A percentile compares a stretch with the other conserved stretches of the same genome.
Conservation (phyloP, 495 filamentous ascomycete genomes). For the Aspergillus conjunctus region DNA sequence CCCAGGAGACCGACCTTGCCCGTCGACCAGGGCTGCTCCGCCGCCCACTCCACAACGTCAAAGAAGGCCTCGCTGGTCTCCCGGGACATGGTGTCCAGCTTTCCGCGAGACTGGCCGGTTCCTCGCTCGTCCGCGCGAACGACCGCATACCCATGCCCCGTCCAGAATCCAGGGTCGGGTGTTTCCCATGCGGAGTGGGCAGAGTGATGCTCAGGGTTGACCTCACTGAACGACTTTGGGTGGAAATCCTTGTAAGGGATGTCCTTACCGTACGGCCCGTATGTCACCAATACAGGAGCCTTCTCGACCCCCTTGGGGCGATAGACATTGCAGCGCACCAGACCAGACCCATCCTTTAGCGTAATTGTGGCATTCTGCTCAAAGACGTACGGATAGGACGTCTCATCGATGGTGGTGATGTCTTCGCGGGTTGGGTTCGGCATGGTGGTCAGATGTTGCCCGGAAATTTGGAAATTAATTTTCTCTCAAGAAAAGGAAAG, state of each 20-base stretch:
- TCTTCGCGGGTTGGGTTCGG: slow-evolving; percentile 43
- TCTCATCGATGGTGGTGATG: slow-evolving; percentile 37
- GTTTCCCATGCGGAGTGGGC: slow-evolving; percentile 66
- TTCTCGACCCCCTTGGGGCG: slow-evolving; percentile 35
- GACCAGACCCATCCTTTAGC: slow-evolving; percentile 35
- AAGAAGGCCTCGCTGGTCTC: slow-evolving; percentile 61
- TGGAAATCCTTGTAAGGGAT: slow-evolving; percentile 40
- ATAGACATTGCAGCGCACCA: slow-evolving; percentile 47
- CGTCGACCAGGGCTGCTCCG: slow-evolving; percentile 60
- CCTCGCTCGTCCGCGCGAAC: slow-evolving; percentile 64
- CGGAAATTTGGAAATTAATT: background rate
- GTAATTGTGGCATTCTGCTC: slow-evolving; percentile 42
- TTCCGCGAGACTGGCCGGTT: slow-evolving; percentile 58
- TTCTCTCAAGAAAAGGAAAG: background rate
- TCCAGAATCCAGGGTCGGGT: slow-evolving; percentile 65
- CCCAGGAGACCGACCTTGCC: slow-evolving; percentile 65
- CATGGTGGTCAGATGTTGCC: slow-evolving; percentile 27
- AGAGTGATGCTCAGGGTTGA: slow-evolving; percentile 52
- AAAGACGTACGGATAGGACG: slow-evolving; percentile 40
- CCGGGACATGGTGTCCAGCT: slow-evolving; percentile 61
- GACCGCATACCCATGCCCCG: slow-evolving; percentile 59
- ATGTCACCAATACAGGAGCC: slow-evolving; percentile 44
- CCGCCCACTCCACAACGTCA: slow-evolving; percentile 65
- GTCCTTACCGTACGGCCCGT: slow-evolving; percentile 67
- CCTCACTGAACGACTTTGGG: slow-evolving; percentile 47